Base-by-base conservation (phyloP, 306 rosid genomes). In the Glycine soja region DNA sequence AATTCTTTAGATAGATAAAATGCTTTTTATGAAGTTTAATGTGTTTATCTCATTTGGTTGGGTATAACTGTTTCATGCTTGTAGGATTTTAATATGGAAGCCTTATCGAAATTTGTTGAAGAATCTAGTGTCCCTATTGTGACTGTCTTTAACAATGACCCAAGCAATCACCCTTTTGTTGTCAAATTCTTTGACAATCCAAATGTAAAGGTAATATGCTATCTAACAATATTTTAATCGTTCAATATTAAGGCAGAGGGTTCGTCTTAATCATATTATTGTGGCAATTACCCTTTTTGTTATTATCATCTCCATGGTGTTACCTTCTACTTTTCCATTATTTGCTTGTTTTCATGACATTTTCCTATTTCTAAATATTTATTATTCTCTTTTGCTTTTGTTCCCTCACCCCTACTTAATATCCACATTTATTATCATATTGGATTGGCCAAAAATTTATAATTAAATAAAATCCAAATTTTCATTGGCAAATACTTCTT, bases 61-160 rank as follows among this genome's bases (percentile, higher is more conserved):
- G 63, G 68, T 63, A 48, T 48, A 65, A 3, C 63, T 74, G 48
- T 78, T 70, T 63, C 72, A 47, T 80, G 68, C 67, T 30, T 79
- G 64, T 84, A 93, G 98, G 97, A 89, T 79, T 93, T 93, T 70
- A 73, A 85, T 45, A 79, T 73, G 74, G 93, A 89, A 24, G 91
- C 91, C 56, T 62, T 89, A 50, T 92, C 87, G 86, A 93, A 93
- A 77, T 90, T 90, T 70, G 75, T 90, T 82, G 92, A 86, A 88
- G 88, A 81, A 63, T 43, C 89, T 10, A 84, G 95, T 70, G 19
- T 75, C 50, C 97, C 97, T 6, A 0, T 81, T 36, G 85, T 93
- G 50, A 91, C 92, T 0, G 52, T 83, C 80, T 91, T 85, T 70
- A 79, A 91, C 86, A 87, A 74, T 56, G 95, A 93, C 51, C 95